Evolutionary conservation across 192 early-diverging fungal species (phyloP), one percentile per base, ranked within the genome.

Genomic region (Gryganskiella cystojenkinii): DNA sequence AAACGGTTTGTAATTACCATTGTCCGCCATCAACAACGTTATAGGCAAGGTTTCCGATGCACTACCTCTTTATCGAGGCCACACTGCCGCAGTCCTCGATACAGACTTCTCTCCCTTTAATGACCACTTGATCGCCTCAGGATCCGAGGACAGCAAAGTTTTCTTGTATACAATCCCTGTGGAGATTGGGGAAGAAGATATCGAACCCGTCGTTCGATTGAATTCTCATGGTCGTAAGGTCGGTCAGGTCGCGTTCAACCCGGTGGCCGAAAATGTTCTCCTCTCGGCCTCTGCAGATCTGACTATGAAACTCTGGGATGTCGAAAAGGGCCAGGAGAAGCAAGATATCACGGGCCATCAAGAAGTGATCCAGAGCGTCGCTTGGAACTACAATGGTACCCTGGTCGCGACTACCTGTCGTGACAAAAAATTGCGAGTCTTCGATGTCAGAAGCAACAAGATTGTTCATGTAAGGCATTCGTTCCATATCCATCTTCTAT

Each of bases 81-180:
- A 99, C 71, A 90, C 92, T 11, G 96, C 90, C 8, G 90, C 98
- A 19, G 98, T 99, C 22, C 85, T 99, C 56, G 98, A 99, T 81
- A 99, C 97, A 20, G 94, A 95, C 71, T 99, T 98, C 67, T 94
- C 96, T 74, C 97, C 96, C 28, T 99, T 98, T 84, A 98, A 99
- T 66, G 98, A 99, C 80, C 89, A 97, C 82, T 84, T 99, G 56
- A 88, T 99, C 70, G 98, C 98, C 25, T 93, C 92, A 11, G 89
- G 84, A 52, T 83, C 90, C n/a, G 93, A 95, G 71, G 93, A 92
- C 79, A 88, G 85, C 79, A 90, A 95, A 82, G 93, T 94, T 37
- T 96, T 98, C 95, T 87, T 99, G 46, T 99, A 97, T 95, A 89
- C 81, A 14, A 95, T 99, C 71, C 96, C 96, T 0, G 90, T 92